Conservation (phyloP, 1,139 yeast species). For the Torulaspora globosa region DNA sequence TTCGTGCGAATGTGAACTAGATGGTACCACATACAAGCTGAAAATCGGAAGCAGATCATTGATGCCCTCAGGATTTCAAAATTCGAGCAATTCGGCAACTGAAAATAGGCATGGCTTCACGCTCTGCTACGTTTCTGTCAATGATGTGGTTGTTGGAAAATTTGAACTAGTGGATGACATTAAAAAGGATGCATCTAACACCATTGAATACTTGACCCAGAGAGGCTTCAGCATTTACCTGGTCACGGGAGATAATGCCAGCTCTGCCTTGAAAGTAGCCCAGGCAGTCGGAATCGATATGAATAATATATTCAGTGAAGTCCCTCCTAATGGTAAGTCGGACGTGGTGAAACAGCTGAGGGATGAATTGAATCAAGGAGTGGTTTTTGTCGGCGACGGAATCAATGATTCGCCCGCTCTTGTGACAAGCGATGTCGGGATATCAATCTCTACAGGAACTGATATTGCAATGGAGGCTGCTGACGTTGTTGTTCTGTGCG, state of each 20-base stretch:
- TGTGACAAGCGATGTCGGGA: conserved; percentile 82
- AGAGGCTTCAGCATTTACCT: conserved; percentile 70
- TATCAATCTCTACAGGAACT: conserved; percentile 88
- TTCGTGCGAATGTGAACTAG: conserved; percentile 34
- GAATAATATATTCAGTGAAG: conserved; percentile 67
- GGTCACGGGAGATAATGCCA: conserved; percentile 81
- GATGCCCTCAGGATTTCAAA: conserved; percentile 36
- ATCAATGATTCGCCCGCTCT: conserved; percentile 95
- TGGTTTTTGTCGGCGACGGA: conserved; percentile 96
- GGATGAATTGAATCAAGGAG: conserved; percentile 37
- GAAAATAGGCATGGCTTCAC: conserved; percentile 33
- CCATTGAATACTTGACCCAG: conserved; percentile 52
- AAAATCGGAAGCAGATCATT: conserved; percentile 56
- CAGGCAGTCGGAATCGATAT: conserved; percentile 60
- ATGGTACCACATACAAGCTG: conserved; percentile 37
- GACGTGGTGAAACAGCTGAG: conserved; percentile 60
- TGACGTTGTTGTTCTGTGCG: conserved; percentile 69
- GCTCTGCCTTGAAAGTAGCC: conserved; percentile 65
- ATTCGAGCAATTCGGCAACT: conserved; percentile 13
- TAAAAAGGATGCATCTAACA: conserved; percentile 59
- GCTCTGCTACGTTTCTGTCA: conserved; percentile 45
- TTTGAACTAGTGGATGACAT: conserved; percentile 67
- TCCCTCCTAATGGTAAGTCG: conserved; percentile 75
- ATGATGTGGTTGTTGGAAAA: conserved; percentile 58
- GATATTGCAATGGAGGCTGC: conserved; percentile 97